Conservation (phyloP, 1,139 yeast species). For the Magnusiomyces clavatus region DNA sequence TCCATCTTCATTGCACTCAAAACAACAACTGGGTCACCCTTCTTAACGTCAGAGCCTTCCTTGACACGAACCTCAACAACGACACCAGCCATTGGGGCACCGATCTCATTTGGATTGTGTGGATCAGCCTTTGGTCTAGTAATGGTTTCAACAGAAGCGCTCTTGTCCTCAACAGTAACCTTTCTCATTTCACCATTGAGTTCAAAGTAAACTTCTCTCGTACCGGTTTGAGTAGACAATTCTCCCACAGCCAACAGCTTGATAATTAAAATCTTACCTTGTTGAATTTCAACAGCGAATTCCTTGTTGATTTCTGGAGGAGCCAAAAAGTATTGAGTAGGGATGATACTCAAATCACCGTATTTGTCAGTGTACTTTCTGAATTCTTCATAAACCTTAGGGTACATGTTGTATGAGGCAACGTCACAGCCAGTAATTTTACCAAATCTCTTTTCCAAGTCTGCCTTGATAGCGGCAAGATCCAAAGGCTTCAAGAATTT, state of each 20-base stretch:
- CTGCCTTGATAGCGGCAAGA: conserved; percentile 60
- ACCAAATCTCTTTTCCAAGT: conserved; percentile 46
- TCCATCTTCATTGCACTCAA: conserved; percentile 99
- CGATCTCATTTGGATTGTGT: conserved; percentile 83
- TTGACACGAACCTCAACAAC: conserved; percentile 90
- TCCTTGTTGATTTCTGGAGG: conserved; percentile 86
- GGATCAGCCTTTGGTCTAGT: conserved; percentile 87
- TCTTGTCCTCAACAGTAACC: conserved; percentile 83
- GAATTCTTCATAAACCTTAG: conserved; percentile 89
- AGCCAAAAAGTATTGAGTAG: conserved; percentile 83
- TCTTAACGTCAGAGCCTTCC: conserved; percentile 80
- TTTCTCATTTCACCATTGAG: conserved; percentile 97
- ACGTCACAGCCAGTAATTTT: conserved; percentile 74
- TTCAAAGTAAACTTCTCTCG: conserved; percentile 95
- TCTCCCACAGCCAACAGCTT: conserved; percentile 93
- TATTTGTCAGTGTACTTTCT: conserved; percentile 64
- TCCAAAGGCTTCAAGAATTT: conserved; percentile 78
- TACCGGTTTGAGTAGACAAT: conserved; percentile 74
- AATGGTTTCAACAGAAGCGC: conserved; percentile 74
- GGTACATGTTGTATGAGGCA: conserved; percentile 96
- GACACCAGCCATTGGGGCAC: conserved; percentile 99
- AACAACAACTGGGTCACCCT: conserved; percentile 94
- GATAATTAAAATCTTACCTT: conserved; percentile 89
- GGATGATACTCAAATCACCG: conserved; percentile 90
- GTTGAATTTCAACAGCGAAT: conserved; percentile 79